phyloP scores from a whole-genome alignment of 768 basidiomycete genomes.

The Pholiota molesta region DNA sequence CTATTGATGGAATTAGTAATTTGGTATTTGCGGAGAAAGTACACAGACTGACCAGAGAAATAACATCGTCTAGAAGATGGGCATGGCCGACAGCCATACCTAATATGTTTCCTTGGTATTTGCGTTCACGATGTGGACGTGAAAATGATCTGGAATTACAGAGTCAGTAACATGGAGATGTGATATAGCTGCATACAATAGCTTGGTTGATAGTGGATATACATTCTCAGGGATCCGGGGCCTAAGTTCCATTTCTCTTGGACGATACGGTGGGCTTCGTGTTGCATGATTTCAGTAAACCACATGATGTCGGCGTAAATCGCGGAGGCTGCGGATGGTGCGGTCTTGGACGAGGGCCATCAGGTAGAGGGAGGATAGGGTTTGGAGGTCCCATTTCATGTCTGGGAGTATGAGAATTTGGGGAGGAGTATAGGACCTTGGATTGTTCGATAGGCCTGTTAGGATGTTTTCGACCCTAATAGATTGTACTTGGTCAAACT shows the following conservation, averaged over 20 bases:
- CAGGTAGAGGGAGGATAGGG: slow-evolving; percentile 81
- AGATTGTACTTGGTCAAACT: not conserved
- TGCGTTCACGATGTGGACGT: slow-evolving; percentile 88
- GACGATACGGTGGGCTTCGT: slow-evolving; percentile 54
- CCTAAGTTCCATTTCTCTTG: slow-evolving; percentile 68
- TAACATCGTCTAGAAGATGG: slow-evolving; percentile 90
- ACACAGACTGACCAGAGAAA: slow-evolving; percentile 62
- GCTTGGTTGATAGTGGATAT: slow-evolving; percentile 93
- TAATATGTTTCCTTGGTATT: slow-evolving; percentile 58
- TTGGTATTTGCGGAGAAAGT: not conserved
- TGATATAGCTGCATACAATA: slow-evolving; percentile 67
- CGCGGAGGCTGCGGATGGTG: slow-evolving; percentile 72
- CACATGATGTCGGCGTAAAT: slow-evolving; percentile 70
- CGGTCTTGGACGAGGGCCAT: slow-evolving; percentile 71
- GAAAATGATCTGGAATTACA: slow-evolving; percentile 76
- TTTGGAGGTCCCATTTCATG: slow-evolving; percentile 93
- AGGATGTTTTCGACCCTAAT: slow-evolving; percentile 87
- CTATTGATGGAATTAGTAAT: slow-evolving; percentile 13
- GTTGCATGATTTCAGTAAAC: slow-evolving; percentile 68
- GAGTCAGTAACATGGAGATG: not conserved
- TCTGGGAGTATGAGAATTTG: slow-evolving; percentile 84
- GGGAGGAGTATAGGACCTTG: slow-evolving; percentile 66
- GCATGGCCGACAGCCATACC: slow-evolving; percentile 91
- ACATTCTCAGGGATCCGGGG: slow-evolving; percentile 69
- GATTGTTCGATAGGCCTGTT: slow-evolving; percentile 70